Evolutionary conservation across 2,329 filamentous ascomycete genomes (phyloP).

Genomic region (Byssothecium circinans): DNA sequence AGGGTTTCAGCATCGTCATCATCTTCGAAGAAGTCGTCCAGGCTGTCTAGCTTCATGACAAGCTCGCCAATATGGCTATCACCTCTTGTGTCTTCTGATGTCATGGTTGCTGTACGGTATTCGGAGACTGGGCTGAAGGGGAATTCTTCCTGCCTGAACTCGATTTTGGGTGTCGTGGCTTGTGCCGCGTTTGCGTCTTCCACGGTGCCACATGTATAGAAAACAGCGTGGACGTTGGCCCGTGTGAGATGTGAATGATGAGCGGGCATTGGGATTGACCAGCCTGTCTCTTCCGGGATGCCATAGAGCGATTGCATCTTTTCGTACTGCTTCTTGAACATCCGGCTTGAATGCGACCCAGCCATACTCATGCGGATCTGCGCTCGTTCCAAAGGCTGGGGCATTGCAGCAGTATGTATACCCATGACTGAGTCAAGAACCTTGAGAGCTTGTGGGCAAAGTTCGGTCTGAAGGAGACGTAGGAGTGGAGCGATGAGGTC

Average conservation of each 20-base stretch:
- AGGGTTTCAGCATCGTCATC: constrained; percentile 43
- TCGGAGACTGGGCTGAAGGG: constrained; percentile 69
- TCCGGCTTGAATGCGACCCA: constrained; percentile 74
- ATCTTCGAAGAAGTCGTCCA: constrained; percentile 59
- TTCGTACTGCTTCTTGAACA: constrained; percentile 91
- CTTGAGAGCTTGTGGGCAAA: constrained; percentile 86
- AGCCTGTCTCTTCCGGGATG: constrained; percentile 92
- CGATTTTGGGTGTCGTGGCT: constrained; percentile 78
- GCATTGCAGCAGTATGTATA: constrained; percentile 74
- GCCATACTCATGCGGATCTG: constrained; percentile 99
- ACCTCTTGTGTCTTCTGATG: constrained; percentile 77
- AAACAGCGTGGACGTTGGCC: constrained; percentile 91
- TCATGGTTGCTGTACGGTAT: constrained; percentile 86
- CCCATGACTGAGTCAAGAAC: constrained; percentile 95
- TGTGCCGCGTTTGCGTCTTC: constrained; percentile 55
- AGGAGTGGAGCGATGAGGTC: constrained; percentile 93
- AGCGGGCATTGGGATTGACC: constrained; percentile 92
- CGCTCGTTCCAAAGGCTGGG: constrained; percentile 76
- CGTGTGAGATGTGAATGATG: constrained; percentile 84
- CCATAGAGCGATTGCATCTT: constrained; percentile 93
- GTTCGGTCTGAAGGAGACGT: constrained; percentile 86
- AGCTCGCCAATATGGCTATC: constrained; percentile 80
- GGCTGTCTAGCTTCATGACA: constrained; percentile 61
- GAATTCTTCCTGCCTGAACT: constrained; percentile 90
- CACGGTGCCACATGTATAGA: constrained; percentile 78